Percentiles rank a stretch among this genome's conserved stretches.
Conservation (phyloP, 345 rosid species). For the Acer campestre region DNA sequence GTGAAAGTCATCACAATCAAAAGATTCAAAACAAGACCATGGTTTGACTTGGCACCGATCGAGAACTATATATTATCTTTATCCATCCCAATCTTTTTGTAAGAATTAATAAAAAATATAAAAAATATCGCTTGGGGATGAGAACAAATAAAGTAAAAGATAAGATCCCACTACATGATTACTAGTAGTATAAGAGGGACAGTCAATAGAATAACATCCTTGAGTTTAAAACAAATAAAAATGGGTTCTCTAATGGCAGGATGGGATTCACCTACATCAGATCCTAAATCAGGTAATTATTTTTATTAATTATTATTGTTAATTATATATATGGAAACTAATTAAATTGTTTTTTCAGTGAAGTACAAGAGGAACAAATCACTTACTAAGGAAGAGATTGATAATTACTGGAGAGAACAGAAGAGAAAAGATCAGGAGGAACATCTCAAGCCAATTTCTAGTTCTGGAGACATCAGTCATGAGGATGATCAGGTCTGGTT, state of each 20-base stretch:
- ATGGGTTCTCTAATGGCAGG: slow-evolving; percentile 99
- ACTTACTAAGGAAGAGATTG: slow-evolving; percentile 70
- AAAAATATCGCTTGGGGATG: slow-evolving; percentile 18
- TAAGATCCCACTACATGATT: not conserved
- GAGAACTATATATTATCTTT: too few species aligned
- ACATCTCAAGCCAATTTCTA: slow-evolving; percentile 45
- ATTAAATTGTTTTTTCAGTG: slow-evolving; percentile 34
- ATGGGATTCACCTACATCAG: slow-evolving; percentile 71
- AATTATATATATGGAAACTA: too few species aligned
- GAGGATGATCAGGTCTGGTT: slow-evolving; percentile 18
- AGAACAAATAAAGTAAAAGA: slow-evolving; percentile 21
- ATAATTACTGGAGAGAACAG: slow-evolving; percentile 71
- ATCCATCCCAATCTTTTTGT: not conserved
- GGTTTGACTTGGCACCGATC: too few species aligned
- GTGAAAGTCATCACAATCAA: not conserved
- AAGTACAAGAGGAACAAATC: slow-evolving; percentile 59
- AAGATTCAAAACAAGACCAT: too few species aligned
- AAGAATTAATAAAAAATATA: too few species aligned
- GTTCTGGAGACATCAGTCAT: slow-evolving; percentile 11
- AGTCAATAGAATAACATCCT: too few species aligned
- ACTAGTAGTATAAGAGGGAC: too few species aligned
- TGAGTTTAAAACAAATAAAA: not conserved
- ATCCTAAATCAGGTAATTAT: slow-evolving; percentile 45
- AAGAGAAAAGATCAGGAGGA: slow-evolving; percentile 62
- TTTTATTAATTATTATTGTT: too few species aligned